Percentiles rank a stretch among this genome's conserved stretches.
phyloP scores from a whole-genome alignment of 2,329 filamentous ascomycete genomes.

The Fonsecaea monophora region DNA sequence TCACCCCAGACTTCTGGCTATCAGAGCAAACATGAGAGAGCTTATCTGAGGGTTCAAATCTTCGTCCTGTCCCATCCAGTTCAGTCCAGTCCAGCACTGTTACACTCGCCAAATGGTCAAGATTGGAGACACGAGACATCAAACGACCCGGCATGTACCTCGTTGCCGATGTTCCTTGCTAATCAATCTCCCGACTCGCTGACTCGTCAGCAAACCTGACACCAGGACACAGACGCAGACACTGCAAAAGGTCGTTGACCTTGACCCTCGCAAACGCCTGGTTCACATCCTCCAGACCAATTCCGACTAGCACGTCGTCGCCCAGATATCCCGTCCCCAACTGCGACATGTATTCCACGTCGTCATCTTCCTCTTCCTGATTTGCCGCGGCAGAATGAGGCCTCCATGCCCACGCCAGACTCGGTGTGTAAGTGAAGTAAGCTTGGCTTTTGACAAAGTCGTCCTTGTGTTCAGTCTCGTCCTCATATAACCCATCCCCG shows the following conservation, averaged over 20 bases:
- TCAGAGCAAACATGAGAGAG: constrained; percentile 32
- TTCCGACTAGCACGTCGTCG: constrained; percentile 50
- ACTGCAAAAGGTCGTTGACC: constrained; percentile 45
- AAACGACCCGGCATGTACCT: neutral
- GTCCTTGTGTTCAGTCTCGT: neutral
- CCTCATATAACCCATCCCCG: neutral
- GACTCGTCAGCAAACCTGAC: constrained; percentile 14
- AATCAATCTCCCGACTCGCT: neutral
- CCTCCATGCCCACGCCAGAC: constrained; percentile 48
- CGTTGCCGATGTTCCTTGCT: neutral
- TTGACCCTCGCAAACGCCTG: constrained; percentile 46
- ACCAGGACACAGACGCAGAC: constrained; percentile 46
- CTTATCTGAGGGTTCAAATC: constrained; percentile 30
- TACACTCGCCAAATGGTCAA: neutral
- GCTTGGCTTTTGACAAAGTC: constrained; percentile 40
- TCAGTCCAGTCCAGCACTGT: neutral
- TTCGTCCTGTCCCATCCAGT: neutral
- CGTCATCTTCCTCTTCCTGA: constrained; percentile 25
- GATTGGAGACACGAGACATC: neutral
- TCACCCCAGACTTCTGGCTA: constrained; percentile 23
- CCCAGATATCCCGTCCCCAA: constrained; percentile 48
- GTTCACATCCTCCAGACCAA: constrained; percentile 48
- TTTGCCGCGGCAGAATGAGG: constrained; percentile 17
- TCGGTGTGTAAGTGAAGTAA: constrained; percentile 51
- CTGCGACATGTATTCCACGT: constrained; percentile 43